These are phyloP conservation scores for Ichthyophthirius multifiliis DNA, from an alignment of 169 alveolate species.

Conservation along the genomic window DNA sequence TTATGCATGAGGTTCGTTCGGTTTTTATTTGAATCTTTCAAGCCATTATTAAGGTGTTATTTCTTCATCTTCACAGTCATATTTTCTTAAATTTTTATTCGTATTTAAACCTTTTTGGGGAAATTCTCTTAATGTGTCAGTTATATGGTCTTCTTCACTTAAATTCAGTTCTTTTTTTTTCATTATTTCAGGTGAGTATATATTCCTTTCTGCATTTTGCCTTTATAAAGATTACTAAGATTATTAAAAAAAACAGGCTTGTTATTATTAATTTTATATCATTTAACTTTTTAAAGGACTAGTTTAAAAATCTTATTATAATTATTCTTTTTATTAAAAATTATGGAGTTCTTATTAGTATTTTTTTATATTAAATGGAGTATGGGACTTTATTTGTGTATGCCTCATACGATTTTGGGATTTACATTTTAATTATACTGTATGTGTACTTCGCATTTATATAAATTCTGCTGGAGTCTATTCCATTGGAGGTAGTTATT, in stretches of 20 bases:
- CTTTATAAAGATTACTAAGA: not conserved
- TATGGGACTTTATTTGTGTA: too few relatives aligned
- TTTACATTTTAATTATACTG: not conserved
- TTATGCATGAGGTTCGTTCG: constrained; percentile 62
- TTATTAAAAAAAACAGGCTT: too few relatives aligned
- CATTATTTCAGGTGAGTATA: not conserved
- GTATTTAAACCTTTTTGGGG: constrained; percentile 31
- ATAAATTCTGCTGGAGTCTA: not conserved
- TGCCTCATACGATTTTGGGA: too few relatives aligned
- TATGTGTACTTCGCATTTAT: not conserved
- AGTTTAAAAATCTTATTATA: too few relatives aligned
- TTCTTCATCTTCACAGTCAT: constrained; percentile 73
- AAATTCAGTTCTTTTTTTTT: not conserved
- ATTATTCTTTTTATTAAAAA: not conserved
- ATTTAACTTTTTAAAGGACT: not conserved
- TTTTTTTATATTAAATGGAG: too few relatives aligned
- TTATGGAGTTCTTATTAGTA: not conserved
- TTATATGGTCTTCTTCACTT: constrained; percentile 5
- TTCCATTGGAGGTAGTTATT: not conserved
- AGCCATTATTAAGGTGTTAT: constrained; percentile 59
- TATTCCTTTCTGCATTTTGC: too few relatives aligned
- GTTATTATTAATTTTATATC: not conserved
- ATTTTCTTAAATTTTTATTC: constrained; percentile 56
- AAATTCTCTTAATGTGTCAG: constrained; percentile 21
- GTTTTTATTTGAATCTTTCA: constrained; percentile 49